Evolutionary conservation across 2,329 filamentous ascomycete species (phyloP).

Genomic region (Diplodia scrobiculata): DNA sequence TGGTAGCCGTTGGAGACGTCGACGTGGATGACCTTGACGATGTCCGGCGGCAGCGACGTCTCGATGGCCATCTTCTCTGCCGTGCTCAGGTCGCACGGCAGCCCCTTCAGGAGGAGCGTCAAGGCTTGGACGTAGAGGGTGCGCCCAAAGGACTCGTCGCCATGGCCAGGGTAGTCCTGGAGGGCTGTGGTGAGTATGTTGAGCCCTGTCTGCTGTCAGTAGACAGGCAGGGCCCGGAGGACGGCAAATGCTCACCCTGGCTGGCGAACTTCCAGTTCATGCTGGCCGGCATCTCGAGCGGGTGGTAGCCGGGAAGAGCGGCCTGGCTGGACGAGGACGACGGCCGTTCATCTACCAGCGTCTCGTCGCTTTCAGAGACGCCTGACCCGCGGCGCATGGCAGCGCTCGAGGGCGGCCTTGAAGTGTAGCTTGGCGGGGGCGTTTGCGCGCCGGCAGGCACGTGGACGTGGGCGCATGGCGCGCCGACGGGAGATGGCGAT

Average conservation of each 20-base stretch:
- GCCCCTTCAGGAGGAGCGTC: conserved; percentile 64
- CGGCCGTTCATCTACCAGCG: conserved; percentile 20
- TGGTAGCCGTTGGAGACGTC: conserved; percentile 33
- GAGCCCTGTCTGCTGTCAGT: conserved; percentile 44
- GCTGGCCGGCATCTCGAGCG: conserved; percentile 43
- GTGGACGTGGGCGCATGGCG: neutral
- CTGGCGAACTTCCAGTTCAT: conserved; percentile 57
- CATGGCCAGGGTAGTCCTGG: conserved; percentile 48
- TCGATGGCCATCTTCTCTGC: conserved; percentile 59
- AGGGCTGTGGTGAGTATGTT: conserved; percentile 52
- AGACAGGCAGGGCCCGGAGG: neutral
- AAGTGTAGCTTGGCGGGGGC: conserved; percentile 45
- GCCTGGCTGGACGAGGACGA: conserved; percentile 34
- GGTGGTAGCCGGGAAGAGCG: conserved; percentile 33
- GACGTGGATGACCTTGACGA: conserved; percentile 30
- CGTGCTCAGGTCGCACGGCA: conserved; percentile 60
- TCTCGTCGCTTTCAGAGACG: conserved; percentile 30
- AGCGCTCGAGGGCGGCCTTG: conserved; percentile 35
- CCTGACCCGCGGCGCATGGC: conserved; percentile 34
- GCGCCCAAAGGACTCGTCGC: conserved; percentile 53
- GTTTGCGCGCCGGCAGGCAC: conserved; percentile 35
- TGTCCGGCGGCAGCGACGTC: conserved; percentile 52
- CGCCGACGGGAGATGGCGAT: conserved; percentile 22
- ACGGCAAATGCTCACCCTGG: conserved; percentile 46
- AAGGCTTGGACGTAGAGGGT: conserved; percentile 66